Conservation (phyloP, 2,329 filamentous ascomycete species). For the Spiromastix sp. region DNA sequence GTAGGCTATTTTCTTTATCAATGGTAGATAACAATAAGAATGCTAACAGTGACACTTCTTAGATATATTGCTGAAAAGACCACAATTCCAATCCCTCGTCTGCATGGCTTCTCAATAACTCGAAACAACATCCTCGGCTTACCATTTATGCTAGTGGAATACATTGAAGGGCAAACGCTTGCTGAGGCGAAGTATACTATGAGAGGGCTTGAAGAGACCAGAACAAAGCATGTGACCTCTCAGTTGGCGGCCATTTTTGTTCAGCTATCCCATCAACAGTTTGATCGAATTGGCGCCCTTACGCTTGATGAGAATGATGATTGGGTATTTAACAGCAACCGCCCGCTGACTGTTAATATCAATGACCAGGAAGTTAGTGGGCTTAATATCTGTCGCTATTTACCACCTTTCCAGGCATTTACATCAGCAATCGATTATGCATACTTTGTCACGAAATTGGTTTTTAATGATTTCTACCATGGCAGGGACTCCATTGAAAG, state of each 20-base stretch:
- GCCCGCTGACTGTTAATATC: not conserved
- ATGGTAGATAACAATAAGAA: not conserved
- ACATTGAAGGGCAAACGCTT: conserved; percentile 6
- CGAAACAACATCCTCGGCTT: conserved; percentile 7
- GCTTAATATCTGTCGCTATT: not conserved
- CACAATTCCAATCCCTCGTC: conserved; percentile 13
- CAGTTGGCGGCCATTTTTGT: not conserved
- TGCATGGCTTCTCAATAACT: conserved; percentile 5
- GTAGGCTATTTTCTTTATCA: too few relatives aligned
- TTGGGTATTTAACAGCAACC: conserved; percentile 1
- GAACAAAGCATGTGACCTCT: not conserved
- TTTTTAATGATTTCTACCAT: conserved; percentile 7
- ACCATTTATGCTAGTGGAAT: conserved; percentile 7
- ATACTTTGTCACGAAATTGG: conserved; percentile 5
- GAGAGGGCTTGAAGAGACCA: not conserved
- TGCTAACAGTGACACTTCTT: not conserved
- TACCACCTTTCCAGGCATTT: conserved; percentile 5
- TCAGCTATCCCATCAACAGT: conserved; percentile 1
- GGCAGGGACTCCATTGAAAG: conserved; percentile 2
- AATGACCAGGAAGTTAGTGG: conserved; percentile 3
- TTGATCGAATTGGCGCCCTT: conserved; percentile 1
- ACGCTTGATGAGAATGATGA: conserved; percentile 1
- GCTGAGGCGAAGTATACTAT: not conserved
- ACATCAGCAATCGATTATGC: conserved; percentile 7
- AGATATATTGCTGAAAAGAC: conserved; percentile 12